A percentile compares a stretch with the other conserved stretches of the same genome.
phyloP scores from a whole-genome alignment of 2,329 filamentous ascomycete species.

The Chaetomiaceae sp. region DNA sequence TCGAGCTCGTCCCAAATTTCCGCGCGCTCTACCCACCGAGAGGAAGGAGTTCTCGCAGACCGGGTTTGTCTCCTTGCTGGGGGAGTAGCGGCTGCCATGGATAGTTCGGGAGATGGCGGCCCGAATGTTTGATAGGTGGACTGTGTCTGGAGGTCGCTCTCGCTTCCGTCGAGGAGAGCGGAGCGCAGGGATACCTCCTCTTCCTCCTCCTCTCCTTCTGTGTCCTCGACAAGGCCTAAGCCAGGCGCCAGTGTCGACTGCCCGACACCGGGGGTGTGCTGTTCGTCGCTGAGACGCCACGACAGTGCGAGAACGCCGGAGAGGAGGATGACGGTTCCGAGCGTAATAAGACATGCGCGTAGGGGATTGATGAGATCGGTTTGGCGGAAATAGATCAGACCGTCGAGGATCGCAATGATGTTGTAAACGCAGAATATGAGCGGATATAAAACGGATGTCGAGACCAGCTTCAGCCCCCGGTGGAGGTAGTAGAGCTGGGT shows the following conservation, averaged over 20 bases:
- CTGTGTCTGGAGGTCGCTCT: conserved; percentile 19
- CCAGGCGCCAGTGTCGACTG: conserved; percentile 75
- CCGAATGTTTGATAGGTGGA: conserved; percentile 47
- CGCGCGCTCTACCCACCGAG: conserved; percentile 60
- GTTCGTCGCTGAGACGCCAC: conserved; percentile 83
- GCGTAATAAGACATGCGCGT: conserved; percentile 73
- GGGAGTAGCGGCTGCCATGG: conserved; percentile 30
- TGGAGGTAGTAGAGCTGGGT: conserved; percentile 95
- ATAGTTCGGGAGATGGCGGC: conserved; percentile 31
- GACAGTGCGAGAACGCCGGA: conserved; percentile 86
- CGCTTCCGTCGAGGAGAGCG: conserved; percentile 42
- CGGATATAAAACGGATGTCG: conserved; percentile 91
- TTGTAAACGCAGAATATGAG: conserved; percentile 99
- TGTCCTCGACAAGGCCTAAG: conserved; percentile 72
- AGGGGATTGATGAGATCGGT: conserved; percentile 71
- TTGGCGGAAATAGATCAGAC: conserved; percentile 94
- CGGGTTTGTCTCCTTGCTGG: conserved; percentile 37
- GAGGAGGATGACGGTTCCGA: conserved; percentile 83
- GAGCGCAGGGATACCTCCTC: conserved; percentile 53
- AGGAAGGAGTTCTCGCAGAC: conserved; percentile 34
- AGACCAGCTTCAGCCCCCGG: conserved; percentile 87
- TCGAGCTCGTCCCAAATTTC: conserved; percentile 89
- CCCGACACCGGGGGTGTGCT: conserved; percentile 54
- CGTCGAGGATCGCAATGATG: conserved; percentile 95
- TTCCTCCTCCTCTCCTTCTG: conserved; percentile 57